Conservation (phyloP, 2,329 filamentous ascomycete genomes). For the Hymenoscyphus fraxineus region DNA sequence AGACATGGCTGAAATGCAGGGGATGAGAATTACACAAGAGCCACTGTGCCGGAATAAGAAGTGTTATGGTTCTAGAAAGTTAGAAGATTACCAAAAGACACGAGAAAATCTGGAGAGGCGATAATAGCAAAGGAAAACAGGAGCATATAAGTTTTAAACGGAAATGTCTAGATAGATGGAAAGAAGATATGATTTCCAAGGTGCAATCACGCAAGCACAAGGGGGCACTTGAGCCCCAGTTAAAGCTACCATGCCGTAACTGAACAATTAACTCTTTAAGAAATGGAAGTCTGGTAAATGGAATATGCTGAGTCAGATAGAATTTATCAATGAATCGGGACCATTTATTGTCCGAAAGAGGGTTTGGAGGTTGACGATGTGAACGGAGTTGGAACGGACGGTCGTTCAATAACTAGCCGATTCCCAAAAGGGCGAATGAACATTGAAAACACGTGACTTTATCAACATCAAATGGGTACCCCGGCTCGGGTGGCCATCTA, state of each 20-base stretch:
- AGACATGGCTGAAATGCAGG: neutral
- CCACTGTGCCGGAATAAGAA: neutral
- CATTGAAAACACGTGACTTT: neutral
- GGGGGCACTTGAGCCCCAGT: neutral
- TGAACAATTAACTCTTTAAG: neutral
- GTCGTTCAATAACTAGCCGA: neutral
- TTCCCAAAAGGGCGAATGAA: neutral
- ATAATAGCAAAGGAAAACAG: neutral
- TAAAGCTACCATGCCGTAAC: neutral
- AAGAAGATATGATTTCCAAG: neutral
- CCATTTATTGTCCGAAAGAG: neutral
- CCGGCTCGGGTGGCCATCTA: neutral
- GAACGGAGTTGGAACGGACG: neutral
- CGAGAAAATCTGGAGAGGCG: neutral
- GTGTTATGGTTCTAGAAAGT: neutral
- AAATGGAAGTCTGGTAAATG: neutral
- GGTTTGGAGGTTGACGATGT: neutral
- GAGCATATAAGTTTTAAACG: neutral
- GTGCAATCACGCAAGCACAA: neutral
- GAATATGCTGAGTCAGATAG: neutral
- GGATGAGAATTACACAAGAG: neutral
- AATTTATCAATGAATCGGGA: neutral
- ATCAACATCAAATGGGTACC: neutral
- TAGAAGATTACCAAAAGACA: neutral
- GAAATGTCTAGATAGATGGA: neutral